A percentile compares a stretch with the other conserved stretches of the same genome.
Conservation (phyloP, 768 basidiomycete genomes). For the Russula sp. region DNA sequence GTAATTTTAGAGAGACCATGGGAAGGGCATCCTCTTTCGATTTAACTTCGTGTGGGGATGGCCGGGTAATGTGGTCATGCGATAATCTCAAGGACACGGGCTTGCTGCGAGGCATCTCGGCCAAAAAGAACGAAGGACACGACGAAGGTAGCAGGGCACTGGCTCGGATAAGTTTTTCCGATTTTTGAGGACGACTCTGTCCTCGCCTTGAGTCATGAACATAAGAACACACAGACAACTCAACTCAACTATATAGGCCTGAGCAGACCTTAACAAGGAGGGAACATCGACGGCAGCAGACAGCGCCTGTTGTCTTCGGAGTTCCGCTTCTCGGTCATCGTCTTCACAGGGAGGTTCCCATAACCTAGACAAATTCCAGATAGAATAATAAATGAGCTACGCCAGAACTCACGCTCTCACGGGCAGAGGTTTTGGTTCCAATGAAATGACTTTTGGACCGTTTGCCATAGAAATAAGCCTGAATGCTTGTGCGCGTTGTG, state of each 20-base stretch:
- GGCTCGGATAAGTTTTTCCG: conserved; percentile 17
- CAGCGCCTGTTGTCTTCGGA: conserved; percentile 33
- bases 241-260: conserved; percentile 32
- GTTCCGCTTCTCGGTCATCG: conserved; percentile 32
- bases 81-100: neutral
- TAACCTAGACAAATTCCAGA: conserved; percentile 27
- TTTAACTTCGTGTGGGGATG: conserved; percentile 24
- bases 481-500: conserved; percentile 15
- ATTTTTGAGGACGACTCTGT: conserved; percentile 14
- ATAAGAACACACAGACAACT: neutral
- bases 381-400: neutral
- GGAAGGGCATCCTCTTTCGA: conserved; percentile 11
- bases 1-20: neutral
- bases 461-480: conserved; percentile 22
- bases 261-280: conserved; percentile 33
- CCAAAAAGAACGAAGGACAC: conserved; percentile 15
- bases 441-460: conserved; percentile 19
- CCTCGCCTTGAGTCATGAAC: neutral
- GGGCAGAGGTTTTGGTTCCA: conserved; percentile 25
- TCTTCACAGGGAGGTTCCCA: conserved; percentile 37
- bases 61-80: neutral
- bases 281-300: conserved; percentile 36
- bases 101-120: conserved; percentile 10
- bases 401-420: conserved; percentile 13
- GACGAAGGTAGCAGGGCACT: neutral